phyloP scores from a whole-genome alignment of 805 yeast genomes.

The Cyberlindnera subsufficiens region DNA sequence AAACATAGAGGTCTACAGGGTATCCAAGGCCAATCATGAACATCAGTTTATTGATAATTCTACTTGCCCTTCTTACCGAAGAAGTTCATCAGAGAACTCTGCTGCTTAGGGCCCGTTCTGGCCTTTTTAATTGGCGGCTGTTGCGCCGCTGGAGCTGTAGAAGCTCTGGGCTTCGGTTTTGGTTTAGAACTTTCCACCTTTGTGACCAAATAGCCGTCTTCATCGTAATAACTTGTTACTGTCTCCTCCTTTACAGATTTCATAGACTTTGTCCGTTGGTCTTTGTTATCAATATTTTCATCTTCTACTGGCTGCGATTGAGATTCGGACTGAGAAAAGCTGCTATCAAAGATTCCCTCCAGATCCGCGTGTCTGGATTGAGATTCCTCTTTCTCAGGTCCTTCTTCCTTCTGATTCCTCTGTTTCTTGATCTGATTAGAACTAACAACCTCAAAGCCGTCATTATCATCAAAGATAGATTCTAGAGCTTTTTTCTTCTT shows the following conservation, averaged over 20 bases:
- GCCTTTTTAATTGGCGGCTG: slow-evolving; percentile 13
- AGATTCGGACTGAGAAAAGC: slow-evolving; percentile 14
- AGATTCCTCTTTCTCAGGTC: neutral
- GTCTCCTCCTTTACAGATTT: slow-evolving; percentile 9
- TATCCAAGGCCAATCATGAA: no score
- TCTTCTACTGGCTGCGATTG: slow-evolving; percentile 4
- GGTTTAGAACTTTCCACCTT: slow-evolving; percentile 18
- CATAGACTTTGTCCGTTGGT: neutral
- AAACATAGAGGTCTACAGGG: no score
- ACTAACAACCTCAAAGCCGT: slow-evolving; percentile 14
- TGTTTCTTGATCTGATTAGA: neutral
- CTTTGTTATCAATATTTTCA: slow-evolving; percentile 6
- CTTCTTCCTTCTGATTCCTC: neutral
- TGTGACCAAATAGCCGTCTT: slow-evolving; percentile 46
- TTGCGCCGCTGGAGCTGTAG: slow-evolving; percentile 1
- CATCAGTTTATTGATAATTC: neutral
- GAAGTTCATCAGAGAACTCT: slow-evolving; percentile 42
- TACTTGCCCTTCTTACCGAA: slow-evolving; percentile 32
- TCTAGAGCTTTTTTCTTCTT: slow-evolving; percentile 23
- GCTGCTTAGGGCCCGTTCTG: slow-evolving; percentile 28
- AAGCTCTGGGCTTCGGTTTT: slow-evolving; percentile 14
- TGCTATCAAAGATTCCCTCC: slow-evolving; percentile 19
- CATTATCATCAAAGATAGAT: slow-evolving; percentile 31
- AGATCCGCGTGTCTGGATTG: slow-evolving; percentile 9
- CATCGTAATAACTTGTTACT: slow-evolving; percentile 32